Conservation (phyloP, 2,329 filamentous ascomycete genomes). For the Paecilomyces sp. region DNA sequence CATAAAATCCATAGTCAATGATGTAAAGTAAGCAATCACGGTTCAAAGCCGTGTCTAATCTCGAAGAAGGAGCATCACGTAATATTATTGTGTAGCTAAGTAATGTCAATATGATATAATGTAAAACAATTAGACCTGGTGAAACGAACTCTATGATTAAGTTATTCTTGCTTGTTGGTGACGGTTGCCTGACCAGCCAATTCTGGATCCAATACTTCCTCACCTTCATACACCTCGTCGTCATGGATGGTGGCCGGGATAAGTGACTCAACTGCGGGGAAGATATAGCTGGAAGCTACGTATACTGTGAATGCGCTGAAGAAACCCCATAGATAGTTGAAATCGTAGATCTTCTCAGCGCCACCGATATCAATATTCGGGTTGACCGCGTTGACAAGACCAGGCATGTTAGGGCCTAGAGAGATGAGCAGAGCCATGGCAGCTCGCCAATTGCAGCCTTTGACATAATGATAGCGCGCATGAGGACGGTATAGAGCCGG, state of each 20-base stretch:
- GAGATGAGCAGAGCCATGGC: slow-evolving; percentile 26
- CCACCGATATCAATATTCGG: slow-evolving; percentile 14
- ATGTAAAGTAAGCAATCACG: too few relatives aligned
- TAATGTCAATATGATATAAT: neutral
- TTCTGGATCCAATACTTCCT: neutral
- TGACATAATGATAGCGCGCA: slow-evolving; percentile 33
- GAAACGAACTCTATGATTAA: too few relatives aligned
- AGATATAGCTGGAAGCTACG: slow-evolving; percentile 9
- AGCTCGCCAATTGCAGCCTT: slow-evolving; percentile 26
- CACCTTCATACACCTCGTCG: neutral
- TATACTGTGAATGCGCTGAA: slow-evolving; percentile 21
- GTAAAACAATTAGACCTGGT: too few relatives aligned
- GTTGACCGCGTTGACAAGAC: slow-evolving; percentile 16
- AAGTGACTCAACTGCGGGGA: slow-evolving; percentile 3
- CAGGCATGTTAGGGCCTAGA: slow-evolving; percentile 21
- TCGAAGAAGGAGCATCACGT: too few relatives aligned
- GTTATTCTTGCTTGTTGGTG: neutral
- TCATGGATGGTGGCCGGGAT: neutral
- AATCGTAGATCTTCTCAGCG: slow-evolving; percentile 24
- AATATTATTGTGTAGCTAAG: too few relatives aligned
- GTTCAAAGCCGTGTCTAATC: too few relatives aligned
- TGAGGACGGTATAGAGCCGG: slow-evolving; percentile 36
- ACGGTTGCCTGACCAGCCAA: neutral
- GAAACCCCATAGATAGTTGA: slow-evolving; percentile 27
- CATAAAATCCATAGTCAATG: too few relatives aligned